phyloP scores from a whole-genome alignment of 768 basidiomycete species.

The Mycena filopes region DNA sequence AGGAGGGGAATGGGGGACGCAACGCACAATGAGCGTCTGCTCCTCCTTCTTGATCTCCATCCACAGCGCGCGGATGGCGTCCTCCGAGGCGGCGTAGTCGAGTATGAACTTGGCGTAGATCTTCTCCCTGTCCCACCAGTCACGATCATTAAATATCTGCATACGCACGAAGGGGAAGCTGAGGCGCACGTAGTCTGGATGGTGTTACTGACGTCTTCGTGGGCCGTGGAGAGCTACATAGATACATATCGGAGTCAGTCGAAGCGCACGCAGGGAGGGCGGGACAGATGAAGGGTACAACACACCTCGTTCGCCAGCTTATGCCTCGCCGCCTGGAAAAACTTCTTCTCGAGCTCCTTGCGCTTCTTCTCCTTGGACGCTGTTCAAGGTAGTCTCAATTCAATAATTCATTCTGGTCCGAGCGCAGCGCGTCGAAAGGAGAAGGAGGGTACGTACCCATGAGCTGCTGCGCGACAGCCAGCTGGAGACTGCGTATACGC shows the following conservation, averaged over 20 bases:
- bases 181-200: constrained; percentile 10
- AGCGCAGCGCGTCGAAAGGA: background rate
- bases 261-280: too few relatives aligned
- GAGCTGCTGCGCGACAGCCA: constrained; percentile 31
- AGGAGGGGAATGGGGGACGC: background rate
- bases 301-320: constrained; percentile 23
- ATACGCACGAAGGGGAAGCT: background rate
- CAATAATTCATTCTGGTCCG: background rate
- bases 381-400: background rate
- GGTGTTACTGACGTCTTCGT: constrained; percentile 8
- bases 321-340: constrained; percentile 22
- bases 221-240: background rate
- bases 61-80: constrained; percentile 38
- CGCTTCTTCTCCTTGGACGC: constrained; percentile 33
- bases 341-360: constrained; percentile 31
- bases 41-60: constrained; percentile 33
- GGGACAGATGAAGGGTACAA: too few relatives aligned
- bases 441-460: constrained; percentile 23
- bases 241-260: too few relatives aligned
- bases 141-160: background rate
- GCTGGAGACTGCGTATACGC: constrained; percentile 11
- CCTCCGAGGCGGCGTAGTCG: constrained; percentile 37
- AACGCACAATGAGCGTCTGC: constrained; percentile 25
- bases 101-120: constrained; percentile 31
- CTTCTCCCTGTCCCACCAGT: constrained; percentile 23